phyloP scores from a whole-genome alignment of 228 moss, liverwort and hornwort genomes.

The Sphagnum magellanicum region DNA sequence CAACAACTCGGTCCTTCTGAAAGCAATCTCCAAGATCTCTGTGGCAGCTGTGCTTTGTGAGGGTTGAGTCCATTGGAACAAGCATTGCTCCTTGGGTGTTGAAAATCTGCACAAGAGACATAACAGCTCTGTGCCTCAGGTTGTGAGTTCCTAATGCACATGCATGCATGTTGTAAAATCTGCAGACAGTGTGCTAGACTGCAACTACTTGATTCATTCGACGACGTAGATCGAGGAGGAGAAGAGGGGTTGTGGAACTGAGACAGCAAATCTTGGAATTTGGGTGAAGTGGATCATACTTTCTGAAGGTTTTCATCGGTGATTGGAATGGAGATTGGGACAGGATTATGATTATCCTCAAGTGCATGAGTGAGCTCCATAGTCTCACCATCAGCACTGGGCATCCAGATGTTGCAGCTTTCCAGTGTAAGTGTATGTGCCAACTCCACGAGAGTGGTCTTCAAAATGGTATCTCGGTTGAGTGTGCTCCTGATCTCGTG shows the following conservation, averaged over 20 bases:
- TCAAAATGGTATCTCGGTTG: slow-evolving; percentile 84
- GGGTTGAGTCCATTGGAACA: slow-evolving; percentile 37
- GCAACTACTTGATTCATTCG: no score
- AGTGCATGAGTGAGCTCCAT: slow-evolving; percentile 77
- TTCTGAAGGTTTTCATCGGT: slow-evolving; percentile 60
- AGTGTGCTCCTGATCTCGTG: slow-evolving; percentile 91
- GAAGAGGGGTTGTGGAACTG: no score
- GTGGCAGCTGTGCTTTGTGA: slow-evolving; percentile 35
- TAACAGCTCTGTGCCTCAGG: no score
- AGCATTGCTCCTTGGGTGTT: slow-evolving; percentile 52
- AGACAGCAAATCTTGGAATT: not conserved
- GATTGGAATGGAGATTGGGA: slow-evolving; percentile 23
- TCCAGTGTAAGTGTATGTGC: slow-evolving; percentile 59
- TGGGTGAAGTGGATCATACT: slow-evolving; percentile 16
- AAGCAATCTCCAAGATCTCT: slow-evolving; percentile 24
- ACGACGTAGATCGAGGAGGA: no score
- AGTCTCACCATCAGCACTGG: slow-evolving; percentile 35
- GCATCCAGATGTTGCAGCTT: slow-evolving; percentile 91
- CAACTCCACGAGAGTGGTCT: slow-evolving; percentile 84
- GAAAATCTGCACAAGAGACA: slow-evolving; percentile 32
- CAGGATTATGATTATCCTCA: slow-evolving; percentile 15
- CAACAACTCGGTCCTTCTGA: slow-evolving; percentile 55
- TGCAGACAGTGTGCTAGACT: no score
- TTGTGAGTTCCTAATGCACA: no score
- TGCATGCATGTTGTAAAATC: no score